Base-by-base conservation (phyloP, 805 yeast species). In the Starmerella asiatica region DNA sequence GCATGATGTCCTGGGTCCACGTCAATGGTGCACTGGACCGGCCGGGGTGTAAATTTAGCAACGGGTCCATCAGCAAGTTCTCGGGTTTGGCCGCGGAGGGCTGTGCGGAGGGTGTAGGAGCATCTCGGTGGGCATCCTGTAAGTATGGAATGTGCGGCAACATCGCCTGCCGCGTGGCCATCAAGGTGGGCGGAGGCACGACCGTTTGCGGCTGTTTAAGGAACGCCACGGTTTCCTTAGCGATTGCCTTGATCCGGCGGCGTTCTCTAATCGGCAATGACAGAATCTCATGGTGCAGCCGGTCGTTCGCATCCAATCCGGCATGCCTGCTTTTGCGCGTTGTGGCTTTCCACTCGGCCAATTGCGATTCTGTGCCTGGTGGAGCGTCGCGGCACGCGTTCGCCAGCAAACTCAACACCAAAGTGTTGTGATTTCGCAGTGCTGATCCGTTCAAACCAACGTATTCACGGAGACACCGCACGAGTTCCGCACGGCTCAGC, bases 1-100 rank as follows among this genome's bases (percentile, higher is more conserved):
- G 85, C 39, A 79, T 70, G 15, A 91, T 82, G 55, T 91, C 97
- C 57, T 86, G 94, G 18, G 93, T 83, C 88, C 95, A 85, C 50
- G 79, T 79, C 37, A 50, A 34, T 16, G 56, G 55, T 14, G 54
- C 54, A 29, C 50, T 45, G 18, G 39, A 39, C 17, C 45, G 47
- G 8, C 53, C 54, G 5, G 63, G 56, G 41, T 56, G 58, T 32
- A 51, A 45, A 18, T 33, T 36, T 23, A 32, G 38, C 17, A 38
- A 15, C 23, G 48, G 50, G 18, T 46, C 50, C n/a, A 46, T 21
- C 15, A 46, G 32, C 16, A 26, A 26, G 20, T 32, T 32, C 5
- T 21, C 26, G 9, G 7, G 9, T 11, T 23, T 23, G 7, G 26
- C 7, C 26, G 26, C 7, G 9, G 7, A 7, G 26, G 9, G 9